Evolutionary conservation across 2,329 filamentous ascomycete species (phyloP).

Genomic region (Drechmeria coniospora): DNA sequence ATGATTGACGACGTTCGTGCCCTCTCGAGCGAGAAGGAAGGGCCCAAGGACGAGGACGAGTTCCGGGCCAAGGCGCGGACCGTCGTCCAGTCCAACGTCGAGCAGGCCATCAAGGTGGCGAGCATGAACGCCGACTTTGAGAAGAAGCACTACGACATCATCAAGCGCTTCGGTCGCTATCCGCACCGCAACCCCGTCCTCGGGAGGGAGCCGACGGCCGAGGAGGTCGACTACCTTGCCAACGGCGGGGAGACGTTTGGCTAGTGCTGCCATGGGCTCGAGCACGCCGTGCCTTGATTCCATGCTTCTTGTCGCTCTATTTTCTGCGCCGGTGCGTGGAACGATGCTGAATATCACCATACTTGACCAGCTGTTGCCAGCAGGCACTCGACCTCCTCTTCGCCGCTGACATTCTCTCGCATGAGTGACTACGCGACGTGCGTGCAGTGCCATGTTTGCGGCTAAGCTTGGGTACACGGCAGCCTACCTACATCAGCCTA

Average conservation of each 20-base stretch:
- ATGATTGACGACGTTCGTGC: constrained; percentile 18
- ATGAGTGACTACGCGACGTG: too few species aligned
- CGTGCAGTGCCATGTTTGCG: too few species aligned
- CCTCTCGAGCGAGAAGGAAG: constrained; percentile 9
- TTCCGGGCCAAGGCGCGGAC: constrained; percentile 12
- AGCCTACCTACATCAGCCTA: too few species aligned
- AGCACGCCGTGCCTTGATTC: too few species aligned
- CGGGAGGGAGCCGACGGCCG: constrained; percentile 29
- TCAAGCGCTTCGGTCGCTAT: constrained; percentile 41
- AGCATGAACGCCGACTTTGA: constrained; percentile 17
- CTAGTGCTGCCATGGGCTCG: too few species aligned
- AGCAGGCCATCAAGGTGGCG: constrained; percentile 11
- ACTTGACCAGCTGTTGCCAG: too few species aligned
- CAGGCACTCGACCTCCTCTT: too few species aligned
- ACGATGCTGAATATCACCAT: too few species aligned
- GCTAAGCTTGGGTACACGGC: too few species aligned
- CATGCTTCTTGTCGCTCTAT: too few species aligned
- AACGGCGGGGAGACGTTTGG: constrained; percentile 25
- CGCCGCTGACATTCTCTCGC: too few species aligned
- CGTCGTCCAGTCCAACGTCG: constrained; percentile 11
- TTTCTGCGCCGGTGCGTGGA: too few species aligned
- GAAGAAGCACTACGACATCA: constrained; percentile 30
- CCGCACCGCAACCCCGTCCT: constrained; percentile 40
- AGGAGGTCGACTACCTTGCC: constrained; percentile 34
- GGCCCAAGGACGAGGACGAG: constrained; percentile 8